Evolutionary conservation across 2,329 filamentous ascomycete genomes (phyloP).

Genomic region (Trichoderma sp.): DNA sequence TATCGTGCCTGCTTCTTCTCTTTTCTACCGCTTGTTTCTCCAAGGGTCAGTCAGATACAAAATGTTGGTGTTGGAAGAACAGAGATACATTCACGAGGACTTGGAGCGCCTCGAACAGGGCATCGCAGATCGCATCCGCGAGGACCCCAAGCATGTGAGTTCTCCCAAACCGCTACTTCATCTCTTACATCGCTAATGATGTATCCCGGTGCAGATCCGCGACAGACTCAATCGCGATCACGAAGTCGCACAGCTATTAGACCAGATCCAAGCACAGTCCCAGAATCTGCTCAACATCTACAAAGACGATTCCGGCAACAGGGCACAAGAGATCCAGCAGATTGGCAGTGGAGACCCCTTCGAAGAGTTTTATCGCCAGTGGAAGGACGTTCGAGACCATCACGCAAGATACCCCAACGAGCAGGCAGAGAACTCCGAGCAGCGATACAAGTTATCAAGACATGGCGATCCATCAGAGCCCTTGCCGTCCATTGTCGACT

Average conservation of each 20-base stretch:
- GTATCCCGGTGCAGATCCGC: conserved; percentile 63
- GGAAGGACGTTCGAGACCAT: conserved; percentile 79
- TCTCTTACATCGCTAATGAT: neutral
- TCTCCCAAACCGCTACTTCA: conserved; percentile 15
- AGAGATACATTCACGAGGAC: conserved; percentile 93
- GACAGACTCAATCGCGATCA: conserved; percentile 89
- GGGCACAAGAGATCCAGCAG: conserved; percentile 77
- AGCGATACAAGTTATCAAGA: conserved; percentile 76
- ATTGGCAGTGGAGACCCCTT: conserved; percentile 85
- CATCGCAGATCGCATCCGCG: conserved; percentile 81
- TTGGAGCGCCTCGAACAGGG: conserved; percentile 94
- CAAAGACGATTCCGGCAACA: conserved; percentile 71
- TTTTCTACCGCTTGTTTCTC: neutral
- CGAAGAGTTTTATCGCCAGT: conserved; percentile 86
- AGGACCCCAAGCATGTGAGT: conserved; percentile 85
- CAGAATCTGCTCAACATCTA: conserved; percentile 80
- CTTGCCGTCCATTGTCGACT: conserved; percentile 72
- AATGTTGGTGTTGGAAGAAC: conserved; percentile 90
- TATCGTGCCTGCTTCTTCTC: neutral
- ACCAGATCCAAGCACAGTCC: conserved; percentile 86
- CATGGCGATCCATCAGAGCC: conserved; percentile 65
- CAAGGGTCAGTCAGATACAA: conserved; percentile 26
- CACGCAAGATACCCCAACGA: conserved; percentile 92
- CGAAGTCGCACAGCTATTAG: conserved; percentile 82
- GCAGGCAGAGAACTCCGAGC: conserved; percentile 91